A percentile compares a stretch with the other conserved stretches of the same genome.
These are phyloP conservation scores for Ceratocystis colombiana DNA, from an alignment of 2,329 filamentous ascomycete genomes.

Conservation along the genomic window DNA sequence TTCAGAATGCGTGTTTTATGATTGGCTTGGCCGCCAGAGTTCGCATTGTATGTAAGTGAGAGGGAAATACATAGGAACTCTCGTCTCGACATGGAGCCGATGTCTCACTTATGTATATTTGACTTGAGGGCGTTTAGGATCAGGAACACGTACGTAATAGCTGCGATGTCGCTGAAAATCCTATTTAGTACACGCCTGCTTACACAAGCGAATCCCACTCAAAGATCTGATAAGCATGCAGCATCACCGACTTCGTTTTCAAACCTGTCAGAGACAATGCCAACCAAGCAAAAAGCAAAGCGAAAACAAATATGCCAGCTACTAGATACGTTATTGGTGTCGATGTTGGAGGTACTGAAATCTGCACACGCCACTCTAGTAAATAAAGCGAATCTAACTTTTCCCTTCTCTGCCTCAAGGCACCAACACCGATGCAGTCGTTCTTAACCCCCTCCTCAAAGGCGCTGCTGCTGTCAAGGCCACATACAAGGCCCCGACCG, in stretches of 20 bases:
- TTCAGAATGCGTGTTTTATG: conserved; percentile 5
- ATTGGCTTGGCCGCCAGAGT: not conserved
- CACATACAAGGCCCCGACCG: conserved; percentile 41
- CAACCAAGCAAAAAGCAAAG: conserved; percentile 17
- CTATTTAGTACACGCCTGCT: not conserved
- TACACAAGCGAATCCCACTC: conserved; percentile 26
- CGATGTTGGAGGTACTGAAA: conserved; percentile 33
- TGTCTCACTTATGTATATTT: too few species aligned
- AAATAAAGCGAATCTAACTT: not conserved
- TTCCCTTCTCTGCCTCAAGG: conserved; percentile 28
- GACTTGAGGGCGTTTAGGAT: conserved; percentile 1
- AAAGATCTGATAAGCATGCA: conserved; percentile 27
- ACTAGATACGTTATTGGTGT: conserved; percentile 33
- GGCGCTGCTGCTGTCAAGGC: conserved; percentile 26
- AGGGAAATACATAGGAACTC: too few species aligned
- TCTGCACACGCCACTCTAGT: not conserved
- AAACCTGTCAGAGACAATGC: not conserved
- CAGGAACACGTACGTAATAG: conserved; percentile 2
- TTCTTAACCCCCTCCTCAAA: conserved; percentile 37
- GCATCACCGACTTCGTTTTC: not conserved
- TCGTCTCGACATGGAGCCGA: too few species aligned
- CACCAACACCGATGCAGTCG: conserved; percentile 46
- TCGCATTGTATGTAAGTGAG: too few species aligned
- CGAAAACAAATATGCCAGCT: not conserved
- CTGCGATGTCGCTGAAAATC: conserved; percentile 11